A percentile compares a stretch with the other conserved stretches of the same genome.
Conservation (phyloP, 2,329 filamentous ascomycete genomes). For the Parascedosporium putredinis region DNA sequence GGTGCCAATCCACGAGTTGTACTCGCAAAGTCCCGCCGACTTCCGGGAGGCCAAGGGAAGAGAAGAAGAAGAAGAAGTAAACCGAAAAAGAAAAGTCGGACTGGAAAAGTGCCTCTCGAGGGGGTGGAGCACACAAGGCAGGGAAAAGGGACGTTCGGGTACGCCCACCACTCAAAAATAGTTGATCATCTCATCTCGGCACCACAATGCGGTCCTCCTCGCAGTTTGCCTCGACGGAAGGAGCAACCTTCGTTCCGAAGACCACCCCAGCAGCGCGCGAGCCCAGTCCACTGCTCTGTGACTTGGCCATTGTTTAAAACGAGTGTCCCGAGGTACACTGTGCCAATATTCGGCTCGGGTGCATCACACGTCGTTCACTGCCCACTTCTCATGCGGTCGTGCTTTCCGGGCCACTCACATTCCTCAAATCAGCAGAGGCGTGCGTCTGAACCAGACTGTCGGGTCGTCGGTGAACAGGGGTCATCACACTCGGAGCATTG, state of each 20-base stretch:
- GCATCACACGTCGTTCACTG: background rate
- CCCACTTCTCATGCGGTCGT: slow-evolving; percentile 5
- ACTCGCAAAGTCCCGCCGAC: background rate
- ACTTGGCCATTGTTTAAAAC: background rate
- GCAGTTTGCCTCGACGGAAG: background rate
- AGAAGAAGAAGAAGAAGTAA: no score
- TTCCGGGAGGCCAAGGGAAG: background rate
- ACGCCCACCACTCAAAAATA: background rate
- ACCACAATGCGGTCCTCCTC: background rate
- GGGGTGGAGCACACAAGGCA: background rate
- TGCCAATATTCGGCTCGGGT: background rate
- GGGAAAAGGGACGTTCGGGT: no score
- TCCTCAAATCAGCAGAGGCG: background rate
- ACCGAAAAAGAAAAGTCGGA: background rate
- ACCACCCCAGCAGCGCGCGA: no score
- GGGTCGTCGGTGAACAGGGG: slow-evolving; percentile 5
- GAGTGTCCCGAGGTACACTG: background rate
- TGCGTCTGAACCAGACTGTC: slow-evolving; percentile 8
- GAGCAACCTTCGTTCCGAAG: background rate
- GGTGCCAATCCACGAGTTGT: no score
- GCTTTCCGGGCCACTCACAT: slow-evolving; percentile 5
- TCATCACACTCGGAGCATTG: background rate
- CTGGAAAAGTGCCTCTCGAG: background rate
- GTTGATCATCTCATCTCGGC: background rate
- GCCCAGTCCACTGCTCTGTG: background rate